Percentiles rank a stretch among this genome's conserved stretches.
Conservation (phyloP, 306 rosid genomes). For the Corylus heterophylla region DNA sequence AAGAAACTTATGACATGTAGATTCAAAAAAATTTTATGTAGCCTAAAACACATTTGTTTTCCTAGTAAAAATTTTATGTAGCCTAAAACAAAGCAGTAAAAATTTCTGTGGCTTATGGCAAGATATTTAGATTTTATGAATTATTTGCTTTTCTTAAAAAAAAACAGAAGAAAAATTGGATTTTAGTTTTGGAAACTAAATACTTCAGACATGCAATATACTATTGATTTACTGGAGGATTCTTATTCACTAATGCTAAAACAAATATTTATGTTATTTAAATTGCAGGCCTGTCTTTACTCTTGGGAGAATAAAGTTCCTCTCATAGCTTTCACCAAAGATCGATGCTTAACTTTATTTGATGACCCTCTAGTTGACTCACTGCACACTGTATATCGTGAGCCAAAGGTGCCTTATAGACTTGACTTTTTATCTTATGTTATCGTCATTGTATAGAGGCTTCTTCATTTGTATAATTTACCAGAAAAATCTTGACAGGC, state of each 20-base stretch:
- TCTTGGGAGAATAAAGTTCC: slow-evolving; percentile 77
- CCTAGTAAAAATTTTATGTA: not conserved
- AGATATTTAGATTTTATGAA: slow-evolving; percentile 1
- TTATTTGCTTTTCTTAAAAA: slow-evolving; percentile 11
- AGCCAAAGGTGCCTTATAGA: slow-evolving; percentile 72
- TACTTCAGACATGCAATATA: slow-evolving; percentile 12
- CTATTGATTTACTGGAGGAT: slow-evolving; percentile 15
- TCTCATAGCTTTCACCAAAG: slow-evolving; percentile 71
- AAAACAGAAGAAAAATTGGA: no score
- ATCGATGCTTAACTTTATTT: slow-evolving; percentile 86
- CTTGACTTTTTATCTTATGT: slow-evolving; percentile 1
- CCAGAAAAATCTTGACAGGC: slow-evolving; percentile 53
- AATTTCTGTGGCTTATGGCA: no score
- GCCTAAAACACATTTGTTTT: not conserved
- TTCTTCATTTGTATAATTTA: slow-evolving; percentile 26
- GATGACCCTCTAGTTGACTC: slow-evolving; percentile 75
- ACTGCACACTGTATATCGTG: slow-evolving; percentile 71
- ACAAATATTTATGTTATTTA: slow-evolving; percentile 15
- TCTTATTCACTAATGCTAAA: slow-evolving; percentile 3
- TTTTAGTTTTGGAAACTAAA: slow-evolving; percentile 7
- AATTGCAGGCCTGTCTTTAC: slow-evolving; percentile 73
- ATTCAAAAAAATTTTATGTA: not conserved
- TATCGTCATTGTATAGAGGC: slow-evolving; percentile 10
- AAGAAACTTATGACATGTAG: not conserved
- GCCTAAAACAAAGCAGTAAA: no score